A percentile compares a stretch with the other conserved stretches of the same genome.
Evolutionary conservation across 2,329 filamentous ascomycete genomes (phyloP).

Genomic region (Bisporella sp.): DNA sequence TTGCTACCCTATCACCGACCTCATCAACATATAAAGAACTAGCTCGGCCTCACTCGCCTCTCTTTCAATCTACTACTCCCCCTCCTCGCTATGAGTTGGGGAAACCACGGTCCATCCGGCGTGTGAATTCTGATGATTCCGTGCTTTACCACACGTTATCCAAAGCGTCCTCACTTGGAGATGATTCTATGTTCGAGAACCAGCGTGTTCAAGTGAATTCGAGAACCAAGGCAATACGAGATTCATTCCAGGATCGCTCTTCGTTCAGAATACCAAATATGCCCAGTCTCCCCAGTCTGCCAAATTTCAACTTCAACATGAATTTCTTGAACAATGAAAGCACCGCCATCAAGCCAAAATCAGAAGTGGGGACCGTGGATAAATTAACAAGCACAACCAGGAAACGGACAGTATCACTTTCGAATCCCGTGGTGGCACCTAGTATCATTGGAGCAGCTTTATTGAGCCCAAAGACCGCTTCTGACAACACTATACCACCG

Average conservation of each 20-base stretch:
- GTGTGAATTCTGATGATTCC: constrained; percentile 71
- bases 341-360: constrained; percentile 17
- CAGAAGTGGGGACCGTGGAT: constrained; percentile 21
- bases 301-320: constrained; percentile 33
- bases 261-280: constrained; percentile 65
- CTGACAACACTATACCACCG: constrained; percentile 23
- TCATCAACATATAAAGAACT: background rate
- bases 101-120: constrained; percentile 36
- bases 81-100: constrained; percentile 7
- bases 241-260: constrained; percentile 74
- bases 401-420: constrained; percentile 14
- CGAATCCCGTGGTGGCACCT: constrained; percentile 12
- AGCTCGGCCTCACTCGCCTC: background rate
- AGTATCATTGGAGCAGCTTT: constrained; percentile 12
- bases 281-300: constrained; percentile 43
- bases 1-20: no score
- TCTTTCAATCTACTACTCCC: constrained; percentile 4
- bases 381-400: constrained; percentile 17
- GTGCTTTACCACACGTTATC: constrained; percentile 71
- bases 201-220: constrained; percentile 83
- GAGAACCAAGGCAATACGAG: constrained; percentile 81
- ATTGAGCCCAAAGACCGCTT: constrained; percentile 12
- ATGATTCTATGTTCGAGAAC: constrained; percentile 73
- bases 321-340: constrained; percentile 22
- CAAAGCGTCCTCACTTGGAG: constrained; percentile 73